Conservation (phyloP, 2,329 filamentous ascomycete species). For the Xylaria sp. region DNA sequence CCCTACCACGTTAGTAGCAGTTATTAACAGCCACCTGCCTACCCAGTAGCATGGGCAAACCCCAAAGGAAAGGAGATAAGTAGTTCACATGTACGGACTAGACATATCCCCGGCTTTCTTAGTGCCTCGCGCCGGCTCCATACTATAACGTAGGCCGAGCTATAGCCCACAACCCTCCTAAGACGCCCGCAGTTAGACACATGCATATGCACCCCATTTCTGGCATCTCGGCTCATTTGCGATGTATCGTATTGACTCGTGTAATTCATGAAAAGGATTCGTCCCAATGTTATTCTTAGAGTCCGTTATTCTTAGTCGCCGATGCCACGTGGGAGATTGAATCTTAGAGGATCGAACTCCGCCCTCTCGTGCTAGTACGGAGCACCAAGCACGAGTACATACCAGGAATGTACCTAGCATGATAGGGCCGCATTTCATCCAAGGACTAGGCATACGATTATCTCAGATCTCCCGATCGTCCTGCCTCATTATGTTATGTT, state of each 20-base stretch:
- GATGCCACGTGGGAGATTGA: slow-evolving; percentile 17
- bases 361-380: background rate
- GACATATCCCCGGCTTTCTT: background rate
- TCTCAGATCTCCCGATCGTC: slow-evolving; percentile 1
- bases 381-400: no score
- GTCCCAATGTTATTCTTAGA: slow-evolving; percentile 1
- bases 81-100: background rate
- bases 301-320: slow-evolving; percentile 14
- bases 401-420: background rate
- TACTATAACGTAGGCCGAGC: slow-evolving; percentile 1
- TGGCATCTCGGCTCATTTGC: background rate
- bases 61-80: slow-evolving; percentile 1
- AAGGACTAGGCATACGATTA: background rate
- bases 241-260: slow-evolving; percentile 5
- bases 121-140: background rate
- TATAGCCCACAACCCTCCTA: slow-evolving; percentile 4
- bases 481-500: background rate
- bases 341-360: background rate
- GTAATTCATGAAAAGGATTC: slow-evolving; percentile 13
- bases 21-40: background rate
- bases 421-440: background rate
- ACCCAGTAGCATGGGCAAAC: slow-evolving; percentile 2
- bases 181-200: slow-evolving; percentile 2
- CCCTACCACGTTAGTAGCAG: background rate
- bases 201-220: slow-evolving; percentile 16